These are phyloP conservation scores for Trichaptum fuscoviolaceum DNA, from an alignment of 768 basidiomycete genomes.

Conservation along the genomic window DNA sequence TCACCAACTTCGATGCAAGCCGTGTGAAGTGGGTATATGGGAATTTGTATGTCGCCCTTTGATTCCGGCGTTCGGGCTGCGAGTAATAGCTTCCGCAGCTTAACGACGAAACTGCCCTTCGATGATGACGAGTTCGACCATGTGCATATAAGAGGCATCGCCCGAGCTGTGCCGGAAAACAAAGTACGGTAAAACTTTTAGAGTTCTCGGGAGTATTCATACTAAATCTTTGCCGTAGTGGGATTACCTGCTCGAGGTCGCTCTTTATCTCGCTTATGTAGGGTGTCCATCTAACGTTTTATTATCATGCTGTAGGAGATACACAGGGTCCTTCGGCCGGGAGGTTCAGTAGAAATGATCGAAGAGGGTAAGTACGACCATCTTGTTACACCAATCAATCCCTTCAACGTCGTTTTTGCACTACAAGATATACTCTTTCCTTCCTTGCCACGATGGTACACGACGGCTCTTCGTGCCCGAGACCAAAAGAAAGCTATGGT, in stretches of 20 bases:
- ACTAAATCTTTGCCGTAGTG: constrained; percentile 37
- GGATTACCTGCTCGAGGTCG: constrained; percentile 61
- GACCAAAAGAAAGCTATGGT: constrained; percentile 43
- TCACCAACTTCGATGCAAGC: constrained; percentile 33
- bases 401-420: background rate
- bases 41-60: constrained; percentile 54
- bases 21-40: constrained; percentile 72
- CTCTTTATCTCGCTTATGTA: constrained; percentile 9
- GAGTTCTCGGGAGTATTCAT: constrained; percentile 8
- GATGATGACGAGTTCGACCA: constrained; percentile 82
- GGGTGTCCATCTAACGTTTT: constrained; percentile 7
- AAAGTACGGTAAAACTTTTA: constrained; percentile 15
- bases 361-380: constrained; percentile 54
- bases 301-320: constrained; percentile 47
- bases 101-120: constrained; percentile 73
- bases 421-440: constrained; percentile 68
- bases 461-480: constrained; percentile 56
- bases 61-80: background rate
- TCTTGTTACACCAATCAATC: background rate
- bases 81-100: constrained; percentile 31
- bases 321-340: constrained; percentile 61
- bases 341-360: constrained; percentile 64
- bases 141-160: constrained; percentile 64
- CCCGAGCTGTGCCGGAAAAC: constrained; percentile 60
- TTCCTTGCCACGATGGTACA: constrained; percentile 73